These are phyloP conservation scores for Acacia concinna DNA, from an alignment of 331 rosid species.

Conservation along the genomic window DNA sequence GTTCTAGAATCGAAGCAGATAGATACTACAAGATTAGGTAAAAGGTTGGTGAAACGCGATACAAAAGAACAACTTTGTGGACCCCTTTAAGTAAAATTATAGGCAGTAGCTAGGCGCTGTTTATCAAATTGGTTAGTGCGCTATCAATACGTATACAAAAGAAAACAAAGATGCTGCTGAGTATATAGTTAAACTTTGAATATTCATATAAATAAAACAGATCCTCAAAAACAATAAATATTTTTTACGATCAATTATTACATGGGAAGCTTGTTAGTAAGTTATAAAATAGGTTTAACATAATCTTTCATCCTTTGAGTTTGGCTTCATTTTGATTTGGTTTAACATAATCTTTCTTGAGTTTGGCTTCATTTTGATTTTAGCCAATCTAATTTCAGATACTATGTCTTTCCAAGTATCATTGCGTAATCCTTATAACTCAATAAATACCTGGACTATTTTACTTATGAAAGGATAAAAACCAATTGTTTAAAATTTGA, in stretches of 20 bases:
- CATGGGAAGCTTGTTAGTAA: no score
- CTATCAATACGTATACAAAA: background rate
- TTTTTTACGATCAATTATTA: background rate
- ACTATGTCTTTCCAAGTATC: no score
- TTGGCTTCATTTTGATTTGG: no score
- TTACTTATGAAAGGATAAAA: no score
- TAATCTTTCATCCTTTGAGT: no score
- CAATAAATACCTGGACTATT: no score
- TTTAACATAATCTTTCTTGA: no score
- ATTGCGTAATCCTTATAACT: no score
- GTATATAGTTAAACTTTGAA: background rate
- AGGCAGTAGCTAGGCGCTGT: slow-evolving; percentile 12
- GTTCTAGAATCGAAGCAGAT: background rate
- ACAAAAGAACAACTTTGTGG: slow-evolving; percentile 22
- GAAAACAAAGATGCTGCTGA: background rate
- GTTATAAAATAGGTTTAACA: background rate
- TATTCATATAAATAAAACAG: background rate
- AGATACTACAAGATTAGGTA: background rate
- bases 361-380: no score
- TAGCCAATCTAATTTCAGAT: no score
- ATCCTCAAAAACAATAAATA: no score
- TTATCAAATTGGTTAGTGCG: background rate
- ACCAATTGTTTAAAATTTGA: no score
- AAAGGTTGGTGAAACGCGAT: background rate
- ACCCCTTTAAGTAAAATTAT: slow-evolving; percentile 28